These are phyloP conservation scores for Epichloe baconii DNA, from an alignment of 2,329 filamentous ascomycete species.

Conservation along the genomic window DNA sequence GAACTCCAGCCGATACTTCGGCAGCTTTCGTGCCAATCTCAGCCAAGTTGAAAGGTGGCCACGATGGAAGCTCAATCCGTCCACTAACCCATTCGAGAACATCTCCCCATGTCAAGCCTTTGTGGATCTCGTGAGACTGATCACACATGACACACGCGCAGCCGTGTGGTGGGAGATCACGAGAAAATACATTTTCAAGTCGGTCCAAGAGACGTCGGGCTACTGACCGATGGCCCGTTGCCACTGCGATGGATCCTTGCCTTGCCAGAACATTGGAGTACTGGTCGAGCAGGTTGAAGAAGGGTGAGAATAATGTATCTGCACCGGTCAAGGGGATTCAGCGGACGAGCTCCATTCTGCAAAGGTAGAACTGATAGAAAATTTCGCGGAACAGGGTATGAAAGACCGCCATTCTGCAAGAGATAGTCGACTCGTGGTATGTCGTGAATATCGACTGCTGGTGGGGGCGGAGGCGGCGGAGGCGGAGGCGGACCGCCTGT, in stretches of 20 bases:
- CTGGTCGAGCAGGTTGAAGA: constrained; percentile 72
- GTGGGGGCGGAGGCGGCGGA: constrained; percentile 47
- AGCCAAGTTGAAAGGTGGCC: constrained; percentile 76
- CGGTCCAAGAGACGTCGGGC: constrained; percentile 80
- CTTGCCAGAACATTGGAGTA: constrained; percentile 71
- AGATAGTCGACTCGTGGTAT: constrained; percentile 83
- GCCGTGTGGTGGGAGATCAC: constrained; percentile 77
- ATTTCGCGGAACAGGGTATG: constrained; percentile 56
- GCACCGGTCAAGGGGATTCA: constrained; percentile 54
- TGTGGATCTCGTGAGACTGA: constrained; percentile 43
- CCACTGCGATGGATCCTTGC: constrained; percentile 83
- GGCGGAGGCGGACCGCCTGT: constrained; percentile 21
- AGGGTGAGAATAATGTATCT: constrained; percentile 66
- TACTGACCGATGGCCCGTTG: constrained; percentile 90
- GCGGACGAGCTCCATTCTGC: constrained; percentile 41
- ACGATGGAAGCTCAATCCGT: constrained; percentile 68
- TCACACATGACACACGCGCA: constrained; percentile 80
- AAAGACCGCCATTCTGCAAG: constrained; percentile 73
- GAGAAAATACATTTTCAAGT: constrained; percentile 84
- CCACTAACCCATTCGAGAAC: constrained; percentile 88
- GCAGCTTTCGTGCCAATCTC: constrained; percentile 47
- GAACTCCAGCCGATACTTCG: constrained; percentile 46
- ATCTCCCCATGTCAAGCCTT: constrained; percentile 85
- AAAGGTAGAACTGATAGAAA: constrained; percentile 54
- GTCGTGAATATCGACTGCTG: constrained; percentile 55